Evolutionary conservation across 352 stramenopile species (phyloP).

Genomic region (Pythium aquatile): DNA sequence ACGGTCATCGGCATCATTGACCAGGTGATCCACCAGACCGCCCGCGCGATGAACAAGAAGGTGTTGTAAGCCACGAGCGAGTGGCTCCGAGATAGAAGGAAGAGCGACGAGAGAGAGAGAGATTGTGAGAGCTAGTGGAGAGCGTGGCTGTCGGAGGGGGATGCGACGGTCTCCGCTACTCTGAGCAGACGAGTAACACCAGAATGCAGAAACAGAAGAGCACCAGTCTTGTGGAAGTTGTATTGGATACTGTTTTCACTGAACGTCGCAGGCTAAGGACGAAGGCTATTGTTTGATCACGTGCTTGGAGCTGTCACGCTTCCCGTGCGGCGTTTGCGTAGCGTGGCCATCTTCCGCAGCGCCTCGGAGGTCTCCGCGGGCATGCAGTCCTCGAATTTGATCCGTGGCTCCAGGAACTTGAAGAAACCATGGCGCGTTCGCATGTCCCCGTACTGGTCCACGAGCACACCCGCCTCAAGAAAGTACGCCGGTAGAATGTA

Average conservation of each 20-base stretch:
- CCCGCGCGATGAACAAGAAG: slow-evolving; percentile 87
- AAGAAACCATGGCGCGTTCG: slow-evolving; percentile 25
- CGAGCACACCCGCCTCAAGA: slow-evolving; percentile 24
- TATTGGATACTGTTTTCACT: neutral
- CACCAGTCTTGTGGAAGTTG: neutral
- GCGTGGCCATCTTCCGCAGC: slow-evolving; percentile 9
- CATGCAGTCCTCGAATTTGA: slow-evolving; percentile 17
- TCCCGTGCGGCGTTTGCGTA: slow-evolving; percentile 6
- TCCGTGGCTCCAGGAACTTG: slow-evolving; percentile 17
- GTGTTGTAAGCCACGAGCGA: slow-evolving; percentile 56
- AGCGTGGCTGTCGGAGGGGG: neutral
- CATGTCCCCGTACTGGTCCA: slow-evolving; percentile 16
- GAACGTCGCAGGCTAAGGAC: no score
- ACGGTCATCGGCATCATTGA: slow-evolving; percentile 85
- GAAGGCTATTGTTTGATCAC: neutral
- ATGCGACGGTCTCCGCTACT: neutral
- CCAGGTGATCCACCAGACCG: slow-evolving; percentile 85
- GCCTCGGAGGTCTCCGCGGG: slow-evolving; percentile 12
- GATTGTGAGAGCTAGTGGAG: neutral
- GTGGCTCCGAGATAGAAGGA: slow-evolving; percentile 1
- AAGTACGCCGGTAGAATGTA: slow-evolving; percentile 22
- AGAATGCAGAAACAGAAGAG: neutral
- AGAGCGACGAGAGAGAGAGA: slow-evolving; percentile 7
- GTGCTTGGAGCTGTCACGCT: neutral
- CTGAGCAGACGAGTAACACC: no score